Base-by-base conservation (phyloP, 2,329 filamentous ascomycete genomes). In the Colletotrichum lini region DNA sequence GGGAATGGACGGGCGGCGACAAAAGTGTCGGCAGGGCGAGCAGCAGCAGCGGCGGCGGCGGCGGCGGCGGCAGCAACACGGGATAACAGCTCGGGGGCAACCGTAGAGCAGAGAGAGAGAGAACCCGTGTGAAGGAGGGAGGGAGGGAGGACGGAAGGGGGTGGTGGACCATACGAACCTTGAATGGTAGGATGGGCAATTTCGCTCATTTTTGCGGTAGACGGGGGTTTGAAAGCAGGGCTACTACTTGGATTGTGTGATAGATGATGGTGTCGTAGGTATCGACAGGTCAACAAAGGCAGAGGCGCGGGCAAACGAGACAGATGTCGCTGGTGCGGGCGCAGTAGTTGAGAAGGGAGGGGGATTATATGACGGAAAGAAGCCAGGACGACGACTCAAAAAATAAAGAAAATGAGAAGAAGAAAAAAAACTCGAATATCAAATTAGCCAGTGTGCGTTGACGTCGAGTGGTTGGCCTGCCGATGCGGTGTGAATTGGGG, bases 181-280 rank as follows among this genome's bases (percentile, higher is more conserved):
- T 89, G 83, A 82, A 89, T 89, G 79, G 87, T 90, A 77, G 81
- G 80, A 83, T 90, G 88, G 70, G 83, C 83, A 77, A 89, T 87
- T 75, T 89, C 87, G 75, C 83, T 82, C 87, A 88, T 89, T 76
- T 80, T 83, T 72, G 59, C 56, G 72, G 50, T 67, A 60, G 63
- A 67, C 59, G 59, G 65, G 59, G 66, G 61, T 30, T 64, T 57
- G 30, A 54, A 13, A 38, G 67, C 54, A 61, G 60, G 65, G 59
- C 35, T 72, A 50, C 59, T 50, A 63, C 30, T 23, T 53, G 30
- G 50, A 35, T 53, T 53, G 50, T 53, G 52, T 54, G 59, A 49
- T 38, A 38, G 21, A 5, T 50, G 30, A 5, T 38, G 52, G 52
- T 21, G 26, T 30, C 6, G 30, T 49, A 70, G 60, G 65, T 65